Evolutionary conservation across 768 basidiomycete genomes (phyloP).

Genomic region (Lanmaoa pseudosensibilis): DNA sequence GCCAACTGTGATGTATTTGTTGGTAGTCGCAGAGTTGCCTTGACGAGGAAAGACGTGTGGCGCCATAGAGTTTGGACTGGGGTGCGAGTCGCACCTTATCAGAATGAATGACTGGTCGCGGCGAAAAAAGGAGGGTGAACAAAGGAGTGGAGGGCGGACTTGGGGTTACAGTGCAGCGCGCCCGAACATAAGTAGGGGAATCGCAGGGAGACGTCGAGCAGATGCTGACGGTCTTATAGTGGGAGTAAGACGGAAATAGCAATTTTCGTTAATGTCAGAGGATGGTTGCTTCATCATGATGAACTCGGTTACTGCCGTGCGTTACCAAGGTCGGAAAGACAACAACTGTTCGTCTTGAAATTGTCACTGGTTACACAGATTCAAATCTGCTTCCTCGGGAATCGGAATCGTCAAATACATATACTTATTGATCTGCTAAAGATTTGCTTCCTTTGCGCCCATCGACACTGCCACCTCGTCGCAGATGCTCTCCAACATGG

Average conservation of each 20-base stretch:
- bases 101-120: background rate
- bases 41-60: conserved; percentile 14
- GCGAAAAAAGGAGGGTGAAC: conserved; percentile 11
- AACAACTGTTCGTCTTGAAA: background rate
- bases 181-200: conserved; percentile 4
- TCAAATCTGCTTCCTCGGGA: background rate
- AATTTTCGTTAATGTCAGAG: conserved; percentile 2
- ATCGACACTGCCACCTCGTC: conserved; percentile 37
- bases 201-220: background rate
- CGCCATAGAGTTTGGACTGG: conserved; percentile 19
- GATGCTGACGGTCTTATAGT: conserved; percentile 16
- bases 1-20: conserved; percentile 49
- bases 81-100: background rate
- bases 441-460: background rate
- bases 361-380: background rate
- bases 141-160: conserved; percentile 6
- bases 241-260: background rate
- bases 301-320: conserved; percentile 7
- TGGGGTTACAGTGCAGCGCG: background rate
- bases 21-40: background rate
- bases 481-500: conserved; percentile 44
- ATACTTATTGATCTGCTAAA: background rate
- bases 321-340: conserved; percentile 7
- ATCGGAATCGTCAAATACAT: background rate
- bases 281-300: background rate